Evolutionary conservation across 108 stramenopile genomes (phyloP), one percentile per base, ranked within the genome.

Genomic region (Mediolabrus comicus): DNA sequence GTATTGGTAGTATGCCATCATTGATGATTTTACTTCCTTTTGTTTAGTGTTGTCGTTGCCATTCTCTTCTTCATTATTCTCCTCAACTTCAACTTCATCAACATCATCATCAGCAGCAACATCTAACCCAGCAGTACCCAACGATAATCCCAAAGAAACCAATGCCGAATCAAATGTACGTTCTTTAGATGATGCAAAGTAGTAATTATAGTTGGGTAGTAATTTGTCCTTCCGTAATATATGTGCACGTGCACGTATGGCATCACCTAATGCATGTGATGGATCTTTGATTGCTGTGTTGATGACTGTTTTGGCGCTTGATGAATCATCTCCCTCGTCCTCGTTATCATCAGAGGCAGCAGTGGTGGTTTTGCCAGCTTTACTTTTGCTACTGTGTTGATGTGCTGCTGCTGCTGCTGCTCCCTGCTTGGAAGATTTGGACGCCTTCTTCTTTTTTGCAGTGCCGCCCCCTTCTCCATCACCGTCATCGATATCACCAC

Each of bases 241-340:
- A 4, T 56, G 32, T 30, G 67, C 73, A 16, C 63, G 62, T 11
- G 34, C 26, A 59, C 86, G 80, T 77, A 90, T 90, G 0, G 86
- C 86, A 72, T 90, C 86, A 3, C 85, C 88, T n/a, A 90, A 33
- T 5, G 77, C 69, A 49, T 82, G 27, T 3, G 88, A 82, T 0
- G 76, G 78, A 33, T 84, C 77, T 62, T 83, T 75, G 77, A 90
- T 66, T 35, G 82, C 83, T 52, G 81, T 62, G 17, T 74, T 67
- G 52, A 90, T 86, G 17, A 28, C 71, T 36, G 75, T 22, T 67
- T 81, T 86, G 24, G 63, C 34, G 7, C 41, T 49, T 34, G 53
- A 31, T 14, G 25, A 22, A n/a, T 16, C 36, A 16, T 68, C 71
- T 1, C 27, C 56, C 7, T 26, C 34, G 29, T 19, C 51, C 32